Percentiles rank a stretch among this genome's conserved stretches.
Conservation (phyloP, 192 early-diverging fungal genomes). For the Coemansia reversa region DNA sequence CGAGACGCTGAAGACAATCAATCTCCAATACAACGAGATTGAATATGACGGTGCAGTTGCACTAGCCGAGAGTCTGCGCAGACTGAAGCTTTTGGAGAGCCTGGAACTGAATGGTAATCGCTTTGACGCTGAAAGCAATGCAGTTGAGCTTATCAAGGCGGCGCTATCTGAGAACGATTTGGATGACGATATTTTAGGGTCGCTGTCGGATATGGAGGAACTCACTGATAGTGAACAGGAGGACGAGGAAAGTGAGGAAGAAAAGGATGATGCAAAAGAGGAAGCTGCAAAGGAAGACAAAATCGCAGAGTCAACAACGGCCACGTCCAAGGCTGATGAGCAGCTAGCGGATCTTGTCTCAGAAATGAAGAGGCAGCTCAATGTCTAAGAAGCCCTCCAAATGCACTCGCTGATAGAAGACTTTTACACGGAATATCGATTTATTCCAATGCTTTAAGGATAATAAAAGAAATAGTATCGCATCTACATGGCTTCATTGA, state of each 20-base stretch:
- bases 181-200: constrained; percentile 78
- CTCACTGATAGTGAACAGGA: constrained; percentile 68
- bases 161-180: constrained; percentile 67
- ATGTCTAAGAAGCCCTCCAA: constrained; percentile 13
- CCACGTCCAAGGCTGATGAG: constrained; percentile 34
- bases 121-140: constrained; percentile 78
- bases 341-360: constrained; percentile 47
- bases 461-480: background rate
- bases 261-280: constrained; percentile 35
- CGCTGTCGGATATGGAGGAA: constrained; percentile 96
- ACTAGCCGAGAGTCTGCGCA: constrained; percentile 66
- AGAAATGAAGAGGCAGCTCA: constrained; percentile 51
- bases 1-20: constrained; percentile 59
- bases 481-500: constrained; percentile 53
- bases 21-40: constrained; percentile 90
- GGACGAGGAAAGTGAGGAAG: constrained; percentile 59
- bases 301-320: constrained; percentile 8
- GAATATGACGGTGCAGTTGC: constrained; percentile 66
- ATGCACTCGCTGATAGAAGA: background rate
- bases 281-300: constrained; percentile 5
- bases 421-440: background rate
- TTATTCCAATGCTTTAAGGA: background rate
- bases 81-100: constrained; percentile 60
- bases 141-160: constrained; percentile 70
- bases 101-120: constrained; percentile 92